Evolutionary conservation across 2,329 filamentous ascomycete genomes (phyloP).

Genomic region (Trichoderma koningiopsis): DNA sequence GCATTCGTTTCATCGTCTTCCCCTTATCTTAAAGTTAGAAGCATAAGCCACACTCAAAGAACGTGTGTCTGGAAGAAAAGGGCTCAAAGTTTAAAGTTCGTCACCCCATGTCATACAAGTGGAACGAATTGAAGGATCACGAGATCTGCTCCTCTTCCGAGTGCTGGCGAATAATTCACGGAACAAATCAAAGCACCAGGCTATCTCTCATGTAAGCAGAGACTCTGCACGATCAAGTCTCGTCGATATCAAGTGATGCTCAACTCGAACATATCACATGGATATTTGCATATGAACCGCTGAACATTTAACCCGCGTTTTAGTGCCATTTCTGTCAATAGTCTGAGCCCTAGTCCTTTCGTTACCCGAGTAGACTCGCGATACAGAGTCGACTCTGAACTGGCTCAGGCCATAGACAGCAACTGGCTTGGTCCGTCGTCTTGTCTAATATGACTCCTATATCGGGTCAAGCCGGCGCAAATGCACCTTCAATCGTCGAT

Average conservation of each 20-base stretch:
- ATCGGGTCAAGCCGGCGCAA: conserved; percentile 21
- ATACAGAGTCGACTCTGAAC: background rate
- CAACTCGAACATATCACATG: background rate
- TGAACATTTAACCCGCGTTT: conserved; percentile 7
- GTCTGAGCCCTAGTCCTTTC: background rate
- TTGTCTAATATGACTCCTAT: background rate
- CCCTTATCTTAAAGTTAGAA: conserved; percentile 7
- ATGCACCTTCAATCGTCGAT: conserved; percentile 9
- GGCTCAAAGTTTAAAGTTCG: conserved; percentile 10
- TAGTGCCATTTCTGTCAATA: conserved; percentile 1
- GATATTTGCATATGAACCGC: background rate
- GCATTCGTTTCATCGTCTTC: background rate
- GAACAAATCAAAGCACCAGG: background rate
- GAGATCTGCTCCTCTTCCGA: background rate
- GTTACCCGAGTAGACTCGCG: background rate
- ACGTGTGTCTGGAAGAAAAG: background rate
- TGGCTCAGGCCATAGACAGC: background rate
- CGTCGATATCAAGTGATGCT: background rate
- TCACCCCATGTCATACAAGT: background rate
- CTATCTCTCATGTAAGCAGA: background rate
- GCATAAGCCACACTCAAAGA: conserved; percentile 7
- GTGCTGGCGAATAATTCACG: background rate
- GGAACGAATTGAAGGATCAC: background rate
- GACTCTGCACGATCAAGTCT: background rate
- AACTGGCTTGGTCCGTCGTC: background rate